Conservation (phyloP, 148 eudicot species). For the Mesembryanthemum crystallinum region DNA sequence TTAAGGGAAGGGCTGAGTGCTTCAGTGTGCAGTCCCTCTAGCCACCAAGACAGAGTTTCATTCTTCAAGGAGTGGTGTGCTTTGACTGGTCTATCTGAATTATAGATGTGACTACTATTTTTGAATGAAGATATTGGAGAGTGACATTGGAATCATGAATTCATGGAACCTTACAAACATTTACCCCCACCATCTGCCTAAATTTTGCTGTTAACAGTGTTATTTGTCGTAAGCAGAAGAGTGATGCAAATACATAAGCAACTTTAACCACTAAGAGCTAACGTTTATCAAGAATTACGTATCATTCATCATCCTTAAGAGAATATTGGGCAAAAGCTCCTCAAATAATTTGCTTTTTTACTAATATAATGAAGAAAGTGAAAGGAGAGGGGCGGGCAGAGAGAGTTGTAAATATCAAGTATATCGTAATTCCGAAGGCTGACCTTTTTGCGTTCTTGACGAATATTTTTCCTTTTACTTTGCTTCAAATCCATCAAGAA, state of each 20-base stretch:
- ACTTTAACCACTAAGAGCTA: neutral
- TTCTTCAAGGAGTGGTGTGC: no score
- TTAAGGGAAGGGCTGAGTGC: no score
- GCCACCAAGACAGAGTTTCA: no score
- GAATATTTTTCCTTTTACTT: constrained; percentile 88
- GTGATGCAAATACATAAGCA: neutral
- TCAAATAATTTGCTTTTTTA: neutral
- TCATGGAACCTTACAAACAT: no score
- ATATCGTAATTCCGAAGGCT: constrained; percentile 6
- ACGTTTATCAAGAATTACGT: neutral
- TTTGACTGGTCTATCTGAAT: no score
- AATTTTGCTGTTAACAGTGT: neutral
- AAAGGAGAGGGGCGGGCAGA: neutral
- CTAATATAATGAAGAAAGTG: neutral
- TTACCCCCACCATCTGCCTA: neutral
- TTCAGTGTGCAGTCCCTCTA: no score
- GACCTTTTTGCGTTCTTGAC: constrained; percentile 98
- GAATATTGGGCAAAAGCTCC: neutral
- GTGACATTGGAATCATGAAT: no score
- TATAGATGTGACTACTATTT: no score
- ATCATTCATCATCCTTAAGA: neutral
- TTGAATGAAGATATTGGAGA: no score
- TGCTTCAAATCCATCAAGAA: constrained; percentile 98
- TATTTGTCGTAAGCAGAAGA: neutral
- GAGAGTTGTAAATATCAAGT: neutral